Base-by-base conservation (phyloP, 83 land plant species). In the Diphasiastrum complanatum region DNA sequence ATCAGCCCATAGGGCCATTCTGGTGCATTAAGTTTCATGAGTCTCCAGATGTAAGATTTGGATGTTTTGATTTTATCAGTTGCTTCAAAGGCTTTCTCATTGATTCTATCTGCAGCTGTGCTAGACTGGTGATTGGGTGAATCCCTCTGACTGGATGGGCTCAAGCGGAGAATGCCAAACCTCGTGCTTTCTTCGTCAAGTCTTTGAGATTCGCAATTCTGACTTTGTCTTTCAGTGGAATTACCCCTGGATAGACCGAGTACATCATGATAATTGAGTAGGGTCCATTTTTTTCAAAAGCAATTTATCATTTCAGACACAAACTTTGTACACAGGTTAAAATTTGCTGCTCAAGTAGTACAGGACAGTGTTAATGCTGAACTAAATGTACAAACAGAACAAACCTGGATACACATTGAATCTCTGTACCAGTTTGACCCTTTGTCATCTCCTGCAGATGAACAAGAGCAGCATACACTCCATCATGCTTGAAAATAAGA, bases 1-100 rank as follows among this genome's bases (percentile, higher is more conserved):
- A 78, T 55, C 27, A 85, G 71, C 0, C 86, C 89, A 40, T 75
- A 82, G 1, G 64, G 58, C 95, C 95, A 88, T 43, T 88, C 95
- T 1, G 95, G 90, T n/a, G 84, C 72, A 67, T 85, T 88, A 79
- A 88, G 78, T 55, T 82, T 82, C 1, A 72, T 81, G 14, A 88
- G 80, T 34, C 95, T 75, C 86, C 78, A 88, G 64, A 81, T 25
- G 4, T 18, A 54, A 6, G 58, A 28, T 54, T 54, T 22, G 58
- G n/a, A 83, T 31, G 91, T 82, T 58, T 86, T 81, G 0, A 82
- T 82, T 49, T 81, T 81, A 30, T 81, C 88, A n/a, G n/a, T n/a
- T n/a, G n/a, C n/a, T 57, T 72, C 71, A 68, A 84, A 81, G 16
- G 85, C 73, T 2, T 81, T 71, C 69, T 84, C 81, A 50, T 81